These are phyloP conservation scores for Peronosclerospora sorghi DNA, from an alignment of 352 stramenopile genomes.

Conservation along the genomic window DNA sequence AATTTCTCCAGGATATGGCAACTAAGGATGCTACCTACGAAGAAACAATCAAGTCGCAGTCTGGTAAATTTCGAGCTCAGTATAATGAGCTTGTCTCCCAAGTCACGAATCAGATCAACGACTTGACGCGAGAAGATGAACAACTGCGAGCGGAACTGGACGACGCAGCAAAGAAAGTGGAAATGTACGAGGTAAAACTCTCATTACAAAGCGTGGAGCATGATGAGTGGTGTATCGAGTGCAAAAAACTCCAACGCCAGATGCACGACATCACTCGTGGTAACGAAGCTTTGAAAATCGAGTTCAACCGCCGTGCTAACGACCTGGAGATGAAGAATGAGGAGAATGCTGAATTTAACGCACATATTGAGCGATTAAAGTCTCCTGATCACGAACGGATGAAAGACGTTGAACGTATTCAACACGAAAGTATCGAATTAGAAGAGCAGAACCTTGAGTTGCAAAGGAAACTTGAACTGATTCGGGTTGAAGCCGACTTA, in stretches of 20 bases:
- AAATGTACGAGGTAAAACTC: constrained; percentile 17
- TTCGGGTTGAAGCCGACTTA: constrained; percentile 26
- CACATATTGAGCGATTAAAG: constrained; percentile 43
- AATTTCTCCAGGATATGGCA: constrained; percentile 29
- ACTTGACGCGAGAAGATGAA: constrained; percentile 39
- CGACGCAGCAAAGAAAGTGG: constrained; percentile 30
- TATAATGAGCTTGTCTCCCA: constrained; percentile 46
- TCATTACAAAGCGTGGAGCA: constrained; percentile 28
- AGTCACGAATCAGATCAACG: constrained; percentile 38
- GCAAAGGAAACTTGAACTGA: constrained; percentile 29
- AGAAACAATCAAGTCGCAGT: constrained; percentile 38
- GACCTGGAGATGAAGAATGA: constrained; percentile 40
- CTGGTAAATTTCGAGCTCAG: constrained; percentile 39
- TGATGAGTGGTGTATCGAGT: constrained; percentile 38
- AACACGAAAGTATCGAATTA: constrained; percentile 37
- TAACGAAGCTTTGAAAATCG: constrained; percentile 30
- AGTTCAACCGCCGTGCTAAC: constrained; percentile 40
- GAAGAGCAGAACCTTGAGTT: constrained; percentile 54
- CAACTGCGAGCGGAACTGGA: constrained; percentile 42
- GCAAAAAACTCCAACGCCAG: constrained; percentile 30
- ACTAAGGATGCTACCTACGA: constrained; percentile 35
- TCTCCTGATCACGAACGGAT: constrained; percentile 40
- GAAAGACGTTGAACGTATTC: constrained; percentile 43
- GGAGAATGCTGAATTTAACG: constrained; percentile 35
- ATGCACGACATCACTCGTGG: constrained; percentile 29